Conservation (phyloP, 2,329 filamentous ascomycete genomes). For the Tolypocladium cylindrosporum region DNA sequence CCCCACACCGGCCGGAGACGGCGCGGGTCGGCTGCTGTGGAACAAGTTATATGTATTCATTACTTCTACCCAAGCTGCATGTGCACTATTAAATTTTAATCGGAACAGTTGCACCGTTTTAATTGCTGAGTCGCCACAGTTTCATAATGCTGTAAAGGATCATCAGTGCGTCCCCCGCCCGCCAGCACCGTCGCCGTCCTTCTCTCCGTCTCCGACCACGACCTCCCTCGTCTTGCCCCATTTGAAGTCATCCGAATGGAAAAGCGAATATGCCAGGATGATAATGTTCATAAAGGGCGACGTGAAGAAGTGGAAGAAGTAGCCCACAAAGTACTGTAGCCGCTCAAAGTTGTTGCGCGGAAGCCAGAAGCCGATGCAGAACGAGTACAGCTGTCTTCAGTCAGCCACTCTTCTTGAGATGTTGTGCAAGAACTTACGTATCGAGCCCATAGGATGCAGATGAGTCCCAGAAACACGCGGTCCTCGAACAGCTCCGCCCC, state of each 20-base stretch:
- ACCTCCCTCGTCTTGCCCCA: slow-evolving; percentile 36
- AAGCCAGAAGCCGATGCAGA: slow-evolving; percentile 31
- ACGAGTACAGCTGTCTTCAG: slow-evolving; percentile 23
- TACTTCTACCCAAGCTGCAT: no score
- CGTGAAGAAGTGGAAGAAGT: slow-evolving; percentile 23
- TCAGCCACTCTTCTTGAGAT: background rate
- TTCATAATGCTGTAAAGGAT: background rate
- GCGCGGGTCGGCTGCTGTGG: background rate
- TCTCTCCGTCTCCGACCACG: slow-evolving; percentile 14
- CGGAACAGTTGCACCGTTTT: no score
- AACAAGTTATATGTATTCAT: no score
- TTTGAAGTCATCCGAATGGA: slow-evolving; percentile 33
- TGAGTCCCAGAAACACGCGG: slow-evolving; percentile 25
- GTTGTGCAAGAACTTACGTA: slow-evolving; percentile 22
- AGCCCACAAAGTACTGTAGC: slow-evolving; percentile 27
- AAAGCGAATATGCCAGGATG: slow-evolving; percentile 29
- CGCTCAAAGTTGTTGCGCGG: slow-evolving; percentile 27
- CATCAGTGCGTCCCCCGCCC: slow-evolving; percentile 13
- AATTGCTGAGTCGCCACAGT: no score
- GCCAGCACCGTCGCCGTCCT: slow-evolving; percentile 14
- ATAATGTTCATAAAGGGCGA: slow-evolving; percentile 33
- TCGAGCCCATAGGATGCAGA: slow-evolving; percentile 24
- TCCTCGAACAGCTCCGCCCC: slow-evolving; percentile 23
- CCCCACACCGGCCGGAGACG: background rate
- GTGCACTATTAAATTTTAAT: no score